A percentile compares a stretch with the other conserved stretches of the same genome.
These are phyloP conservation scores for Microcyclospora tardicrescens DNA, from an alignment of 2,329 filamentous ascomycete species.

Conservation along the genomic window DNA sequence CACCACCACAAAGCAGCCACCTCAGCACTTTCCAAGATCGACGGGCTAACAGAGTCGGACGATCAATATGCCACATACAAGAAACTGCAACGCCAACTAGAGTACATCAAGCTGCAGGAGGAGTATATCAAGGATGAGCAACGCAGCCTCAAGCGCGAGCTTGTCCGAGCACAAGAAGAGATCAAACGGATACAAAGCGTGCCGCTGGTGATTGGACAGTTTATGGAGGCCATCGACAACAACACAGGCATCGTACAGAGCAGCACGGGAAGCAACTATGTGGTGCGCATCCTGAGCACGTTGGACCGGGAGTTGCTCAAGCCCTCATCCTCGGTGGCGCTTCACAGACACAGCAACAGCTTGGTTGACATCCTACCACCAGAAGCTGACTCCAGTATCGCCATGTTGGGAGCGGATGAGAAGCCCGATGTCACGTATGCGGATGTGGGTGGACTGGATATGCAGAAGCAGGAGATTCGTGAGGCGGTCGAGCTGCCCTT, in stretches of 20 bases:
- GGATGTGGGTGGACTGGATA: slow-evolving; percentile 92
- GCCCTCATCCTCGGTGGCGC: slow-evolving; percentile 90
- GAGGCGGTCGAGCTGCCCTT: slow-evolving; percentile 94
- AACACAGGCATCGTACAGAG: slow-evolving; percentile 99
- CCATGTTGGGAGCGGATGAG: slow-evolving; percentile 92
- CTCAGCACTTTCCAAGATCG: slow-evolving; percentile 73
- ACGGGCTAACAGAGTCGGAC: slow-evolving; percentile 68
- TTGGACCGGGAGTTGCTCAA: slow-evolving; percentile 97
- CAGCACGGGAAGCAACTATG: slow-evolving; percentile 96
- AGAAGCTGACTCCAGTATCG: slow-evolving; percentile 95
- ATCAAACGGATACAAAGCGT: slow-evolving; percentile 99
- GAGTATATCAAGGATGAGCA: slow-evolving; percentile 99
- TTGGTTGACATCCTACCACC: slow-evolving; percentile 98
- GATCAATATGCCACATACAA: slow-evolving; percentile 95
- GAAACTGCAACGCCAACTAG: slow-evolving; percentile 89
- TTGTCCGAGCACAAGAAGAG: slow-evolving; percentile 94
- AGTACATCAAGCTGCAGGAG: slow-evolving; percentile 96
- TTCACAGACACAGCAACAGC: slow-evolving; percentile 96
- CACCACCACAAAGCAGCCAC: slow-evolving; percentile 70
- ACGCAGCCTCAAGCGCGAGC: slow-evolving; percentile 89
- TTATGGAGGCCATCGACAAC: slow-evolving; percentile 99
- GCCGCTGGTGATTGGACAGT: slow-evolving; percentile 93
- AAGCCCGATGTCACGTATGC: slow-evolving; percentile 98
- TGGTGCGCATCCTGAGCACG: slow-evolving; percentile 93
- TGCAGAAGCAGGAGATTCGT: slow-evolving; percentile 99